Evolutionary conservation across 257 asterid genomes (phyloP), one percentile per base, ranked within the genome.

Genomic region (Capsicum rhomboideum): DNA sequence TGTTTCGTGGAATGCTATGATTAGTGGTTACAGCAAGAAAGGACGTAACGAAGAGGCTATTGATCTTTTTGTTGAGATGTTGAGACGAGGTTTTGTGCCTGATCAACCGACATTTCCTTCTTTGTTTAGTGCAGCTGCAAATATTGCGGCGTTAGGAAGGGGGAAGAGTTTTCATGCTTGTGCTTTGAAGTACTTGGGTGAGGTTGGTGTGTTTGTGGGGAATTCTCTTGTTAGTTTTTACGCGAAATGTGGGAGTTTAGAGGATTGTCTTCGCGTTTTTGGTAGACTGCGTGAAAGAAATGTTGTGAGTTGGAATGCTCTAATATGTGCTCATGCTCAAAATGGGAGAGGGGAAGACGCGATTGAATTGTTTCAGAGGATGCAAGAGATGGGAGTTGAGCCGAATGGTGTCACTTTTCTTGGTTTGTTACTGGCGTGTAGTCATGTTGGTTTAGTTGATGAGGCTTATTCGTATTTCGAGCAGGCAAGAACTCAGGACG

Each of bases 191-290:
- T 91, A 86, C 93, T 88, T 93, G 92, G 96, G 95, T 21, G 79
- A 84, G 2, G 87, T 89, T 7, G 85, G 91, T 78, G 61, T 92
- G 85, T 94, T 89, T 83, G 82, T 91, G 49, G 89, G 91, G 5
- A 96, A 94, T 85, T 89, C 99, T 7, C 84, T 94, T 20, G 82
- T 93, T 69, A 94, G 99, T 86, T 91, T 96, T 68, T 94, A 96
- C 17, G 93, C 98, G 8, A 96, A 94, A 89, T 93, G 99, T 86
- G 99, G 99, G 49, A 86, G 90, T 86, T 93, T 91, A 93, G 96
- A 88, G 42, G 98, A 93, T 56, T 86, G 96, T 80, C 87, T 87
- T 5, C 23, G 86, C 78, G 89, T 82, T 2, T 94, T 96, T 58
- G 6, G 50, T 16, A 92, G 84, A 84, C 87, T 89, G 85, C 84